Evolutionary conservation across 306 rosid species (phyloP).

Genomic region (Spatholobus suberectus): DNA sequence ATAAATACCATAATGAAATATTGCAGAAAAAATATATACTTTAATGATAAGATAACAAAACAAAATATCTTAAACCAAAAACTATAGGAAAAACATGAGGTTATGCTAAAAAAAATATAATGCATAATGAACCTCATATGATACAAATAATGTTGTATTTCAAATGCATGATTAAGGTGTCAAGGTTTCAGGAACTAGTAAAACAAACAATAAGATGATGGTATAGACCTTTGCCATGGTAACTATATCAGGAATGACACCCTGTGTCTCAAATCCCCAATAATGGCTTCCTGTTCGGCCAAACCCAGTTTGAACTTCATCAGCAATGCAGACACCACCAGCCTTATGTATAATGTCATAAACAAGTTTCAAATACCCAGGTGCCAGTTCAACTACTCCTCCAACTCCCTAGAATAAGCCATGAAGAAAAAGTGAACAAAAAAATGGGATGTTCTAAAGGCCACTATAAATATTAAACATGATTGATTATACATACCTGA

Average conservation of each 20-base stretch:
- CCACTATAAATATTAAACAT: neutral
- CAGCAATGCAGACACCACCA: conserved; percentile 97
- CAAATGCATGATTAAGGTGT: conserved; percentile 24
- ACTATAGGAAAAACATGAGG: neutral
- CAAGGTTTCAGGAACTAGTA: conserved; percentile 1
- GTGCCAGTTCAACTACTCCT: conserved; percentile 87
- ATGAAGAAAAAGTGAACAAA: conserved; percentile 27
- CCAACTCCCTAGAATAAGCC: conserved; percentile 75
- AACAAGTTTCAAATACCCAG: conserved; percentile 85
- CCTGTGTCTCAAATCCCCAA: conserved; percentile 96
- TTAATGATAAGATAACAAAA: neutral
- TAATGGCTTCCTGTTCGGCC: conserved; percentile 95
- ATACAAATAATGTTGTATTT: conserved; percentile 24
- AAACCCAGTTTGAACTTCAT: conserved; percentile 98
- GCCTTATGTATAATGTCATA: conserved; percentile 85
- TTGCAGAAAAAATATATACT: neutral
- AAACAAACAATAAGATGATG: neutral
- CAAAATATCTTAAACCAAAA: neutral
- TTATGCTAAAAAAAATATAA: neutral
- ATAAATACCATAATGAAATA: conserved; percentile 8
- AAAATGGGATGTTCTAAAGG: neutral
- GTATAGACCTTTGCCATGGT: conserved; percentile 93
- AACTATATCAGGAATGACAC: conserved; percentile 88
- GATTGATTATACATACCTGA: conserved; percentile 56
- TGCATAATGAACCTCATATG: neutral